Evolutionary conservation across 1,139 yeast genomes (phyloP).

Genomic region (Hemisphaericaspora subhashii): DNA sequence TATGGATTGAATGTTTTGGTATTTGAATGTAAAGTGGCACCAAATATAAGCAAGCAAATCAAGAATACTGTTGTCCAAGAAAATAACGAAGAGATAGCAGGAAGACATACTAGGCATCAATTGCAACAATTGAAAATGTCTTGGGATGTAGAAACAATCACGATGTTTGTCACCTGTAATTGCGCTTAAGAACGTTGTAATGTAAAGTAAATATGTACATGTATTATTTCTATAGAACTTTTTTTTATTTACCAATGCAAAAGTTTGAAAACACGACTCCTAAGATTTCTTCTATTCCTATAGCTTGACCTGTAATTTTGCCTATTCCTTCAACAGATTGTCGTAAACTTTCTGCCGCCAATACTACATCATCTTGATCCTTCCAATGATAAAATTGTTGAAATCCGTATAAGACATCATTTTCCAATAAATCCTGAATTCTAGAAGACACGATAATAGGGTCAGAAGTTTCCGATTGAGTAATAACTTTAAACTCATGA

Average conservation of each 20-base stretch:
- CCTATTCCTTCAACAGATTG: constrained; percentile 87
- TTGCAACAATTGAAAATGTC: constrained; percentile 47
- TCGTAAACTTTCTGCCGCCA: constrained; percentile 77
- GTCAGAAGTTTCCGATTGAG: constrained; percentile 50
- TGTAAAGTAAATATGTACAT: constrained; percentile 5
- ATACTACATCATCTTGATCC: constrained; percentile 65
- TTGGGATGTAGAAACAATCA: constrained; percentile 49
- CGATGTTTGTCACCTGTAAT: constrained; percentile 31
- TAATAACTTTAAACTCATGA: constrained; percentile 46
- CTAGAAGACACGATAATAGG: constrained; percentile 75
- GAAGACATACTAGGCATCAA: constrained; percentile 49
- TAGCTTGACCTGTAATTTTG: constrained; percentile 83
- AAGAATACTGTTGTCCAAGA: constrained; percentile 24
- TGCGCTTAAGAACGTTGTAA: constrained; percentile 12
- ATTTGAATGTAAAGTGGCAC: constrained; percentile 49
- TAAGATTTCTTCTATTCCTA: constrained; percentile 86
- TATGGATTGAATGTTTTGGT: constrained; percentile 48
- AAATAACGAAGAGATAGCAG: constrained; percentile 29
- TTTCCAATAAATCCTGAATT: constrained; percentile 65
- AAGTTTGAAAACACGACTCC: constrained; percentile 90
- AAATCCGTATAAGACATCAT: constrained; percentile 76
- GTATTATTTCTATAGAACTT: constrained; percentile 2
- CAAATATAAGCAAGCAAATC: constrained; percentile 33
- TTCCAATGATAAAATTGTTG: constrained; percentile 55
- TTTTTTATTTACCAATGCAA: constrained; percentile 79